Conservation (phyloP, 768 basidiomycete species). For the Rhodotorula sphaerocarpa region DNA sequence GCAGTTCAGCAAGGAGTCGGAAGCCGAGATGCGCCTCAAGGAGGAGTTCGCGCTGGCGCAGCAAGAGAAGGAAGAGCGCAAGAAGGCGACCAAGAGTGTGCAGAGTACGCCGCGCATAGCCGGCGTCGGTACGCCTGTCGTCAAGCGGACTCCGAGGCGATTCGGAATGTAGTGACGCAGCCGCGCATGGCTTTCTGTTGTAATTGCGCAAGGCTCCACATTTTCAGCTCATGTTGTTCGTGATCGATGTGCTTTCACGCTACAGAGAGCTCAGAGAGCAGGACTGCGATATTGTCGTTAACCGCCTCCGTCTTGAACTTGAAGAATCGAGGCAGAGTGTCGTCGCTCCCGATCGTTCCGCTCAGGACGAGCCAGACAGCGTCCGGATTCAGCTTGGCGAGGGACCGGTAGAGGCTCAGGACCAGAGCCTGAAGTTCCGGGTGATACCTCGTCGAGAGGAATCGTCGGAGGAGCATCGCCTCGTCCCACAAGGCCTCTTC, state of each 20-base stretch:
- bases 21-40: slow-evolving; percentile 35
- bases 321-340: not conserved
- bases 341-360: slow-evolving; percentile 20
- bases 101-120: slow-evolving; percentile 36
- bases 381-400: slow-evolving; percentile 62
- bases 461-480: slow-evolving; percentile 63
- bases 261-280: too few species aligned
- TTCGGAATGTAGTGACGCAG: slow-evolving; percentile 16
- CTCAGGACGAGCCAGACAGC: slow-evolving; percentile 70
- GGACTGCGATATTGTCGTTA: not conserved
- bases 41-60: slow-evolving; percentile 33
- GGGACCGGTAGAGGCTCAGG: slow-evolving; percentile 56
- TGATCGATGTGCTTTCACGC: too few species aligned
- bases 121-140: slow-evolving; percentile 28
- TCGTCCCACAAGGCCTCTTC: slow-evolving; percentile 75
- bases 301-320: not conserved
- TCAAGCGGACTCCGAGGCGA: slow-evolving; percentile 28
- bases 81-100: slow-evolving; percentile 32
- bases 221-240: too few species aligned
- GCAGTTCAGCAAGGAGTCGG: slow-evolving; percentile 27
- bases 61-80: slow-evolving; percentile 33
- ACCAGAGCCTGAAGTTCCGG: slow-evolving; percentile 66
- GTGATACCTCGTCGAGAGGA: slow-evolving; percentile 54
- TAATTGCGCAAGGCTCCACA: not conserved
- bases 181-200: not conserved